Conservation (phyloP, 257 asterid genomes). For the Verbascum thapsus region DNA sequence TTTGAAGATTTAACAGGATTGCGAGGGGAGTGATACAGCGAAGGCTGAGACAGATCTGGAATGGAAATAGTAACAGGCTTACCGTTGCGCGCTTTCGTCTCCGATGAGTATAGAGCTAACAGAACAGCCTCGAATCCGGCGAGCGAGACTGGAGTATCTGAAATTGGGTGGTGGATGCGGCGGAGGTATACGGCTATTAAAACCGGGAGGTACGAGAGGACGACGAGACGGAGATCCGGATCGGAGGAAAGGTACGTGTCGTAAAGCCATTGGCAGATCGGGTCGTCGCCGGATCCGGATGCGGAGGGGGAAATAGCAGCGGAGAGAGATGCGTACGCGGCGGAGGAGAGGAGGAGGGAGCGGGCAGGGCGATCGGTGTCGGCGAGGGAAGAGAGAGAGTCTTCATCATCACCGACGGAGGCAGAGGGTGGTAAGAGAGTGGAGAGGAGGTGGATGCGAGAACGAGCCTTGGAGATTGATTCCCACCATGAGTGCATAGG, state of each 20-base stretch:
- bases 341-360: slow-evolving; percentile 80
- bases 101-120: slow-evolving; percentile 69
- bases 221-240: slow-evolving; percentile 81
- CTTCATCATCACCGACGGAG: slow-evolving; percentile 36
- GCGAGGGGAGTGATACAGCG: slow-evolving; percentile 81
- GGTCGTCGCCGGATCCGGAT: slow-evolving; percentile 77
- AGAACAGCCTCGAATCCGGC: slow-evolving; percentile 94
- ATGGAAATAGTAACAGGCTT: slow-evolving; percentile 66
- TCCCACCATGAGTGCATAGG: slow-evolving; percentile 98
- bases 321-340: slow-evolving; percentile 66
- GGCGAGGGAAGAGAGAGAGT: slow-evolving; percentile 61
- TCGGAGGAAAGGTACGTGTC: slow-evolving; percentile 79
- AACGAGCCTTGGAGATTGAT: slow-evolving; percentile 92
- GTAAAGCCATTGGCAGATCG: slow-evolving; percentile 93
- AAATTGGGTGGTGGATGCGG: slow-evolving; percentile 59
- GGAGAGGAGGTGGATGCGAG: slow-evolving; percentile 84
- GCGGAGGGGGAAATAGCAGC: slow-evolving; percentile 51
- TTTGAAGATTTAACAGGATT: slow-evolving; percentile 43
- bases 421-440: slow-evolving; percentile 50
- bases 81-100: slow-evolving; percentile 74
- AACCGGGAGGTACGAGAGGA: slow-evolving; percentile 73
- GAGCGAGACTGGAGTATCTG: slow-evolving; percentile 44
- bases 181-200: slow-evolving; percentile 62
- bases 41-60: slow-evolving; percentile 90
- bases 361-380: slow-evolving; percentile 94